Evolutionary conservation across 371 early-diverging fungal species (phyloP), one percentile per base, ranked within the genome.

Genomic region (Cokeromyces recurvatus): DNA sequence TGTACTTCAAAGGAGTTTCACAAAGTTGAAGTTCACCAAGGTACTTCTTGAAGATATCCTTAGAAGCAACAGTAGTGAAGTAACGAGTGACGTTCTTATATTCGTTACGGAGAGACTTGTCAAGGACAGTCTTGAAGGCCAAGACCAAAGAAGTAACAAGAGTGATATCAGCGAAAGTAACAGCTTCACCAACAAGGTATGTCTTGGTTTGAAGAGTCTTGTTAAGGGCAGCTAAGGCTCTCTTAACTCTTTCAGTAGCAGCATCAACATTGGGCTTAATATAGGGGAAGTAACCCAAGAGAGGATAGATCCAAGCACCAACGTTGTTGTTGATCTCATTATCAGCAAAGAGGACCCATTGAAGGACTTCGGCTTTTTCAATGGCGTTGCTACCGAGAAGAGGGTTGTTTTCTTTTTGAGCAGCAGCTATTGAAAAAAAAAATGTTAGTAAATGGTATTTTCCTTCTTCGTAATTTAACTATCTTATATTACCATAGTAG

Each of bases 21-120:
- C 66, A 68, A 22, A 48, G 48, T 32, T 17, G 41, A 32, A 84
- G 66, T 21, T 81, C 83, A 50, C 90, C 91, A 42, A 88, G 52
- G 52, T 86, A 79, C 41, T 81, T 81, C 76, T 84, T 84, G 79
- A 92, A 88, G 65, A 79, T 60, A 29, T 83, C 63, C 79, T 91
- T 89, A 73, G 75, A 77, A 54, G 84, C 64, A 53, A 80, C 66
- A 64, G 94, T 93, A 58, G 59, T 71, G 84, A 88, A 92, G 85
- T 90, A 93, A 57, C 92, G 88, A 61, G 71, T 86, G 45, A 95
- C 77, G 67, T 91, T 91, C 67, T 82, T 83, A 82, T 68, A 87
- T 43, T 73, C 57, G 59, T 80, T 79, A 67, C 94, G 92, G 81
- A 82, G 80, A 11, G 74, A 64, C 45, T 78, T 64, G 23, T 81